Percentiles rank a stretch among this genome's conserved stretches.
Conservation (phyloP, 371 early-diverging fungal species). For the Mortierella sp. region DNA sequence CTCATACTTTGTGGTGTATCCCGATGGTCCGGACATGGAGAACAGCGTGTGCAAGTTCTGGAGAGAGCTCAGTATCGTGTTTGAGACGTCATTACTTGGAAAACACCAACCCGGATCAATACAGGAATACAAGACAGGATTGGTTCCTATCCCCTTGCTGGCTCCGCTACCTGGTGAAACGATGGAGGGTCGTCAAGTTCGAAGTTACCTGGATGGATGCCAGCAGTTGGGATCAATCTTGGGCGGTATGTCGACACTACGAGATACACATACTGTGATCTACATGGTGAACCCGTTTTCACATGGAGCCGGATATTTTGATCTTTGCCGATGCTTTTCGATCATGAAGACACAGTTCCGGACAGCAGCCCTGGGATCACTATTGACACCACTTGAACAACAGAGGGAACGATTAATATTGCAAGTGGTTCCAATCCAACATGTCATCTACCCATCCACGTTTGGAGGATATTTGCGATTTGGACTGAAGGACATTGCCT, state of each 20-base stretch:
- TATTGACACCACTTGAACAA: constrained; percentile 39
- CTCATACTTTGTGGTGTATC: constrained; percentile 66
- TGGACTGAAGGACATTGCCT: constrained; percentile 70
- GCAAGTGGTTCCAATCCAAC: constrained; percentile 71
- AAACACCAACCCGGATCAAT: constrained; percentile 61
- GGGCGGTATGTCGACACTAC: constrained; percentile 29
- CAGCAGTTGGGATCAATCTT: constrained; percentile 60
- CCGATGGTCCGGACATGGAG: constrained; percentile 61
- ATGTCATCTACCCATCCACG: constrained; percentile 60
- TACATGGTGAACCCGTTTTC: constrained; percentile 69
- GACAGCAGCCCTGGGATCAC: constrained; percentile 33
- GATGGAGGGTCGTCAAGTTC: constrained; percentile 53
- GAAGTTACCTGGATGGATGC: constrained; percentile 64
- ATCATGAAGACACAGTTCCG: constrained; percentile 57
- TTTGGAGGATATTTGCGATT: constrained; percentile 67
- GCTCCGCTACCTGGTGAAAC: constrained; percentile 52
- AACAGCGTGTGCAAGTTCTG: constrained; percentile 59
- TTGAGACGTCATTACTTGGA: constrained; percentile 63
- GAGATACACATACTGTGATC: constrained; percentile 59
- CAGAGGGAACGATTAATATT: constrained; percentile 58
- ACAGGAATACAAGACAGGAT: constrained; percentile 59
- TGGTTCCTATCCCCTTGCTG: constrained; percentile 61
- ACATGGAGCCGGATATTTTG: constrained; percentile 60
- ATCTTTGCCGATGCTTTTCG: constrained; percentile 66
- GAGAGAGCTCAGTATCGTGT: constrained; percentile 62